Evolutionary conservation across 2,329 filamentous ascomycete genomes (phyloP), one percentile per base, ranked within the genome.

Genomic region (Epichloe elymi): DNA sequence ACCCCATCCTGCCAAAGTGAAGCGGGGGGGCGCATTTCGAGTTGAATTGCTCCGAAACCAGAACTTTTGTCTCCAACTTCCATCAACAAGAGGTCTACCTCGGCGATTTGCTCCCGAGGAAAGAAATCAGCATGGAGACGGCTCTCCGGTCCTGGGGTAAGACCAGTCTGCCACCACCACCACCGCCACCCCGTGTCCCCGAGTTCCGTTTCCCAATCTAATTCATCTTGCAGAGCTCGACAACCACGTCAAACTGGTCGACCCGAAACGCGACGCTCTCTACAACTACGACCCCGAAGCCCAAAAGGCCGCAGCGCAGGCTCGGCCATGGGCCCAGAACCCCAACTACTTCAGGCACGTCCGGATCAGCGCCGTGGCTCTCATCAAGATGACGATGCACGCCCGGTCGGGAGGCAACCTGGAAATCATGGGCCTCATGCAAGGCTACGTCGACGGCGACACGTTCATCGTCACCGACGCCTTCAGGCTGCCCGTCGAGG

Each of bases 371-470:
- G 89, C 93, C 53, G 84, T 95, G 12, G 93, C 93, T 5, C 79
- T 98, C 53, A 80, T 97, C 59, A 98, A 98, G 72, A 98, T 98
- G 93, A 88, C 94, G 57, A 97, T 96, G 87, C 93, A 98, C 67
- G 93, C 93, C 10, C 86, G 93, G n/a, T 90, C 88, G 0, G 93
- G 93, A 57, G 91, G 93, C 52, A 82, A 80, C 30, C 78, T 97
- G 57, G 93, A 98, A 72, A 80, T 98, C 61, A 98, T 98, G 93
- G 93, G 93, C 52, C 69, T 98, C 60, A 98, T 98, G 93, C 86
- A 95, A 64, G 93, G 93, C 55, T 95, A 95, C 67, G 85, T 95
- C 47, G 80, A 88, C 57, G 82, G 83, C 41, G 84, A 94, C 61
- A 79, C 86, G 1, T 87, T 98, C 61, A 81, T 98, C 58, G 85